Conservation (phyloP, 306 rosid species). For the Hylodesmum podocarpum region DNA sequence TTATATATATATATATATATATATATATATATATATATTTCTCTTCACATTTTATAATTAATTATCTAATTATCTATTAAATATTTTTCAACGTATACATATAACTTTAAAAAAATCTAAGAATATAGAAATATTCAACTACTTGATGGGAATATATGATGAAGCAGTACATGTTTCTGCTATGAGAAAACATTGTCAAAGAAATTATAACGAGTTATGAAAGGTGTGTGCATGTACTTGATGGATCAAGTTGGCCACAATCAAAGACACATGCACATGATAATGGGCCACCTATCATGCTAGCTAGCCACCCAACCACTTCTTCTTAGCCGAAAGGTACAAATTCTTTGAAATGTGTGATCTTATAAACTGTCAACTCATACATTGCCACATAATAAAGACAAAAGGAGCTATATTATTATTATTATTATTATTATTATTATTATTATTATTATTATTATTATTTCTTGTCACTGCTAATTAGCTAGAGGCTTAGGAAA, state of each 20-base stretch:
- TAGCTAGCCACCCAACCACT: background rate
- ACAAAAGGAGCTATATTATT: too few relatives aligned
- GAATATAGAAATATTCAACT: background rate
- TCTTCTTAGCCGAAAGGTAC: background rate
- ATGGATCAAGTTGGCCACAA: background rate
- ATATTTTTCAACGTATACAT: too few relatives aligned
- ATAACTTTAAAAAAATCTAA: background rate
- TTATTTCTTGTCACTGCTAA: background rate
- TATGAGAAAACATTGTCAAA: background rate
- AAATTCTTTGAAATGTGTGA: background rate
- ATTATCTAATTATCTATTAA: too few relatives aligned
- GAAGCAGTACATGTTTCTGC: background rate
- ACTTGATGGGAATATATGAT: background rate
- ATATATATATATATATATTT: too few relatives aligned
- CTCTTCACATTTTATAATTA: too few relatives aligned
- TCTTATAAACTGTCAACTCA: background rate
- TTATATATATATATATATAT: too few relatives aligned
- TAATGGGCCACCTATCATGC: background rate
- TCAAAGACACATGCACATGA: background rate
- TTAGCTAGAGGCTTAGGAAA: background rate
- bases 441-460: too few relatives aligned
- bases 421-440: too few relatives aligned
- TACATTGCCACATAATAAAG: background rate
- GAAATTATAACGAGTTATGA: background rate
- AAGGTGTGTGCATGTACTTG: background rate